These are phyloP conservation scores for Ilyonectria destructans DNA, from an alignment of 2,329 filamentous ascomycete species.

Conservation along the genomic window DNA sequence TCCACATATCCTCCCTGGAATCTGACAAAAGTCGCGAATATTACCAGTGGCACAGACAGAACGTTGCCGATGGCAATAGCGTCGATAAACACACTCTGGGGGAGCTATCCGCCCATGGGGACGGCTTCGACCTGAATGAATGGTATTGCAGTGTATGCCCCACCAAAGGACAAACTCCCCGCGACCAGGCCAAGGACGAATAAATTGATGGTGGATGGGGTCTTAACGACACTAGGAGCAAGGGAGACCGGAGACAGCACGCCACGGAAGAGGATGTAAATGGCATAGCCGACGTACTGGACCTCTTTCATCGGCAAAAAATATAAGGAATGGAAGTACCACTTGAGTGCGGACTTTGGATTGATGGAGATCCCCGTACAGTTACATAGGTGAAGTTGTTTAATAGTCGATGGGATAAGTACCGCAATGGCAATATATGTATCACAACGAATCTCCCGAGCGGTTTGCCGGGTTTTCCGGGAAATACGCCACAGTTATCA, in stretches of 20 bases:
- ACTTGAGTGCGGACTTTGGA: too few relatives aligned
- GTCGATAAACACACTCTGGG: slow-evolving; percentile 30
- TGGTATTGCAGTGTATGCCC: slow-evolving; percentile 27
- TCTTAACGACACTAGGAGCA: slow-evolving; percentile 19
- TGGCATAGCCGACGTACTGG: slow-evolving; percentile 24
- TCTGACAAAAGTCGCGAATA: not conserved
- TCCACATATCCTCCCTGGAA: slow-evolving; percentile 23
- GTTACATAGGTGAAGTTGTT: too few relatives aligned
- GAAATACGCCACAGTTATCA: too few relatives aligned
- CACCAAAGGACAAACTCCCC: slow-evolving; percentile 20
- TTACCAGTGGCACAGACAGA: slow-evolving; percentile 24
- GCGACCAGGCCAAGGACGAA: slow-evolving; percentile 26
- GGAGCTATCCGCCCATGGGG: slow-evolving; percentile 25
- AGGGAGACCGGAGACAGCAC: slow-evolving; percentile 23
- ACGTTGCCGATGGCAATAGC: slow-evolving; percentile 27
- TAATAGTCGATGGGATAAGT: too few relatives aligned
- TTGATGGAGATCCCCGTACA: too few relatives aligned
- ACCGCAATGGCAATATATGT: too few relatives aligned
- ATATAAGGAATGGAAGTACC: too few relatives aligned
- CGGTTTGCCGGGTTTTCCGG: too few relatives aligned
- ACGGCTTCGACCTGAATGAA: slow-evolving; percentile 28
- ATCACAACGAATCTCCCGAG: too few relatives aligned
- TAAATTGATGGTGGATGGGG: slow-evolving; percentile 23
- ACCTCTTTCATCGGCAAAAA: too few relatives aligned
- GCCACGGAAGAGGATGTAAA: slow-evolving; percentile 27